A percentile compares a stretch with the other conserved stretches of the same genome.
Evolutionary conservation across 2,329 filamentous ascomycete species (phyloP).

Genomic region (Lasiodiplodia gonubiensis): DNA sequence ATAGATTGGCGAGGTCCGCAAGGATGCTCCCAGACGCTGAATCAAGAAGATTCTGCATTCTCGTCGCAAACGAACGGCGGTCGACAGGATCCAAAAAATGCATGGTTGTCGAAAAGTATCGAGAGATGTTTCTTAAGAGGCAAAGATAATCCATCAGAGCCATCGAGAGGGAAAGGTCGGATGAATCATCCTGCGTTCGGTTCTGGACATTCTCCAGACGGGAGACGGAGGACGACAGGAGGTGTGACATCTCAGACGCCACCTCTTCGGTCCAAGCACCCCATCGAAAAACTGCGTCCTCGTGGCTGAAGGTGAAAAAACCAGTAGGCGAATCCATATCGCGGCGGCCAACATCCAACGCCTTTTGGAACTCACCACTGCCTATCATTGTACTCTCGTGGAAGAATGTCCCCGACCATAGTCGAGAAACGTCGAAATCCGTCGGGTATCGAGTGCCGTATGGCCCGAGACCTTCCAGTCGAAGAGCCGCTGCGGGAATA

Average conservation of each 20-base stretch:
- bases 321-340: slow-evolving; percentile 52
- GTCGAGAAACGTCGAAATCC: slow-evolving; percentile 59
- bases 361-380: slow-evolving; percentile 58
- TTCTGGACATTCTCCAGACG: slow-evolving; percentile 11
- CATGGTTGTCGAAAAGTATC: slow-evolving; percentile 56
- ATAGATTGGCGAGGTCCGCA: neutral
- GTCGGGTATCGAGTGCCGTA: slow-evolving; percentile 57
- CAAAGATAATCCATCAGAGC: slow-evolving; percentile 4
- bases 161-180: neutral
- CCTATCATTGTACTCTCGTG: slow-evolving; percentile 63
- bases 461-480: slow-evolving; percentile 53
- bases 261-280: slow-evolving; percentile 63
- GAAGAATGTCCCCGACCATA: slow-evolving; percentile 61
- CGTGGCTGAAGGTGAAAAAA: slow-evolving; percentile 46
- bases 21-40: slow-evolving; percentile 38
- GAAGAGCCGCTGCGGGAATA: slow-evolving; percentile 21
- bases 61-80: slow-evolving; percentile 53
- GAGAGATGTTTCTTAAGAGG: slow-evolving; percentile 53
- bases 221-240: slow-evolving; percentile 38
- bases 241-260: slow-evolving; percentile 51
- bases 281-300: slow-evolving; percentile 51
- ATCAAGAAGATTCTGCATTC: slow-evolving; percentile 50
- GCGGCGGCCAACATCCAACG: slow-evolving; percentile 48
- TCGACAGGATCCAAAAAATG: slow-evolving; percentile 62
- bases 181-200: neutral